Conservation (phyloP, 2,329 filamentous ascomycete genomes). For the Neoscytalidium dimidiatum region DNA sequence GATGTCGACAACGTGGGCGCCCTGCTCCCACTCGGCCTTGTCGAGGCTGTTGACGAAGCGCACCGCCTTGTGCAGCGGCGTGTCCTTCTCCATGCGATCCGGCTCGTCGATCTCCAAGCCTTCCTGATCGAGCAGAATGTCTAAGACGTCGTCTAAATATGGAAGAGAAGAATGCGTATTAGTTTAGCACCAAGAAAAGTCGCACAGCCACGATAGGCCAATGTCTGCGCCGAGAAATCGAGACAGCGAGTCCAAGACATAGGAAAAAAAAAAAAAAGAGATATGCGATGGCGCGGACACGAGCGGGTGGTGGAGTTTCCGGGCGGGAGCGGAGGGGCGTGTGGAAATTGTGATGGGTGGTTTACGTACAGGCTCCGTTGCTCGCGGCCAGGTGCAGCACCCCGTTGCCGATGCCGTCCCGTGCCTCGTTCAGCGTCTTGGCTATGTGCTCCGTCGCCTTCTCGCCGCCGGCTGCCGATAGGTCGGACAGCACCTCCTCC, state of each 20-base stretch:
- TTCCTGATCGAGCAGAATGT: slow-evolving; percentile 79
- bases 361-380: slow-evolving; percentile 77
- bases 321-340: neutral
- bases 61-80: slow-evolving; percentile 76
- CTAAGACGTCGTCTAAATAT: slow-evolving; percentile 71
- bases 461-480: slow-evolving; percentile 55
- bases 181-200: neutral
- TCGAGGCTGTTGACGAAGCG: slow-evolving; percentile 73
- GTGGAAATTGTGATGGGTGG: neutral
- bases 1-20: slow-evolving; percentile 70
- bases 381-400: slow-evolving; percentile 86
- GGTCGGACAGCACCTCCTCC: slow-evolving; percentile 65
- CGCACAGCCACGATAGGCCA: neutral
- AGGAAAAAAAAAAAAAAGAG: neutral
- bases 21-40: slow-evolving; percentile 62
- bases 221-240: neutral
- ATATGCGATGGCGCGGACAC: too few species aligned
- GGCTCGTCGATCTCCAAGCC: slow-evolving; percentile 82
- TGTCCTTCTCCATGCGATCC: slow-evolving; percentile 72
- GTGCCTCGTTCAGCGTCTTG: slow-evolving; percentile 79
- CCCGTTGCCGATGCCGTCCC: slow-evolving; percentile 83
- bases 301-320: neutral
- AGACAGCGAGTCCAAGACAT: neutral
- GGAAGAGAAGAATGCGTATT: neutral
- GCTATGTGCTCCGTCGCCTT: slow-evolving; percentile 64